Conservation (phyloP, 768 basidiomycete species). For the Solioccasus polychromus region DNA sequence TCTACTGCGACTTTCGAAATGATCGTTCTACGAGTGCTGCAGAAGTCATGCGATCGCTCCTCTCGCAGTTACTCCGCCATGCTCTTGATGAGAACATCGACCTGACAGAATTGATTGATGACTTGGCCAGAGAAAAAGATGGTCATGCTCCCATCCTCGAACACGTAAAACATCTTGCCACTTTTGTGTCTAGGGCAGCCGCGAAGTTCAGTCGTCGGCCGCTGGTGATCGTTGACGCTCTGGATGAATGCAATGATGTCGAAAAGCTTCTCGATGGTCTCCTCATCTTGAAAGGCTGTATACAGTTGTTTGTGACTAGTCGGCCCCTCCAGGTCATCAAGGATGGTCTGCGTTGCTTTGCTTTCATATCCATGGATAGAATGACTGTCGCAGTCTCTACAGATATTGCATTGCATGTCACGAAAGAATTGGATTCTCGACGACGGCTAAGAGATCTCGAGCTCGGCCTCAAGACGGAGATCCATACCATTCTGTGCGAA, state of each 20-base stretch:
- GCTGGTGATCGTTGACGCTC: constrained; percentile 15
- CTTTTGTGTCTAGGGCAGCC: not conserved
- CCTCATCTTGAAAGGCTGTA: not conserved
- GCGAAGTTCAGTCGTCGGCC: constrained; percentile 1
- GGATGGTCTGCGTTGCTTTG: not conserved
- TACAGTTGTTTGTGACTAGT: constrained; percentile 18
- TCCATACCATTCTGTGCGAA: constrained; percentile 2
- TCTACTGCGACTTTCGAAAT: constrained; percentile 19
- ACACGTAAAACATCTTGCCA: constrained; percentile 1
- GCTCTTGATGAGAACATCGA: not conserved
- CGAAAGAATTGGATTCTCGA: constrained; percentile 10
- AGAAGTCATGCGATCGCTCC: constrained; percentile 14
- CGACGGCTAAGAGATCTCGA: constrained; percentile 7
- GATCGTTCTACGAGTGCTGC: constrained; percentile 2
- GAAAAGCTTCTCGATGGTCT: constrained; percentile 11
- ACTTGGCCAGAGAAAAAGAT: constrained; percentile 2
- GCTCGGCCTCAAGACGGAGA: constrained; percentile 5
- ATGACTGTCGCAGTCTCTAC: not conserved
- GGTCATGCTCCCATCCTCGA: not conserved
- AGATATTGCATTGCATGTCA: constrained; percentile 16
- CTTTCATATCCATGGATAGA: constrained; percentile 12
- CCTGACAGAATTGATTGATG: not conserved
- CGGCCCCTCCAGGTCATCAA: constrained; percentile 13
- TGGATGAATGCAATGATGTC: constrained; percentile 17
- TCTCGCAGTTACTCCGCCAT: constrained; percentile 12